phyloP scores from a whole-genome alignment of 257 asterid genomes.

The Lycium barbarum region DNA sequence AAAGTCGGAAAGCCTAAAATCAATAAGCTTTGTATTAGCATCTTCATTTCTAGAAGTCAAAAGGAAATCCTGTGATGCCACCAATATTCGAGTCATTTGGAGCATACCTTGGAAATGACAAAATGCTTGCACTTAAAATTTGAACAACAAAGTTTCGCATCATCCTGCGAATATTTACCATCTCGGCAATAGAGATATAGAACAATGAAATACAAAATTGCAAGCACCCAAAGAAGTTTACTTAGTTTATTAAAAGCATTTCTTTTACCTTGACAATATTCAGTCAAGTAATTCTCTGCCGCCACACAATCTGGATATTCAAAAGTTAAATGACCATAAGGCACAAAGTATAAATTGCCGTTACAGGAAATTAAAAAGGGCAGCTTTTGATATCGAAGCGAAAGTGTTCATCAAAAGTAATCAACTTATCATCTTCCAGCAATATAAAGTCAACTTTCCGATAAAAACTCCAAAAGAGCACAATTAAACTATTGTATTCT shows the following conservation, averaged over 20 bases:
- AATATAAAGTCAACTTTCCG: too few relatives aligned
- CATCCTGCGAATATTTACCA: slow-evolving; percentile 88
- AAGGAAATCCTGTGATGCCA: slow-evolving; percentile 66
- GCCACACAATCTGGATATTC: slow-evolving; percentile 78
- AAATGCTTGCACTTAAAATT: slow-evolving; percentile 85
- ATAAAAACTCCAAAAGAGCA: neutral
- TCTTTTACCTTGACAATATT: slow-evolving; percentile 76
- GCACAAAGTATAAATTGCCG: too few relatives aligned
- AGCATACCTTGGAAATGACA: slow-evolving; percentile 97
- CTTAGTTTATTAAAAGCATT: slow-evolving; percentile 14
- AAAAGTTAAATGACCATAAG: slow-evolving; percentile 37
- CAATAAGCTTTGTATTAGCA: slow-evolving; percentile 88
- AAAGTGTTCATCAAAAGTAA: too few relatives aligned
- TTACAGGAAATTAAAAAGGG: too few relatives aligned
- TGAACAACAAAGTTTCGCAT: slow-evolving; percentile 87
- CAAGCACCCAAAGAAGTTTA: slow-evolving; percentile 25
- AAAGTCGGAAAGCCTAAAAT: slow-evolving; percentile 94
- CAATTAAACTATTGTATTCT: neutral
- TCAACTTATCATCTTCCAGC: too few relatives aligned
- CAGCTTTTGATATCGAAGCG: too few relatives aligned
- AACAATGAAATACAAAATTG: slow-evolving; percentile 38
- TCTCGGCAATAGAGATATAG: slow-evolving; percentile 62
- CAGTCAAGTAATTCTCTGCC: slow-evolving; percentile 94
- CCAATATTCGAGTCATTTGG: slow-evolving; percentile 78
- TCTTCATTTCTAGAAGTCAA: slow-evolving; percentile 85